Base-by-base conservation (phyloP, 345 rosid species). In the Acer saccharum region DNA sequence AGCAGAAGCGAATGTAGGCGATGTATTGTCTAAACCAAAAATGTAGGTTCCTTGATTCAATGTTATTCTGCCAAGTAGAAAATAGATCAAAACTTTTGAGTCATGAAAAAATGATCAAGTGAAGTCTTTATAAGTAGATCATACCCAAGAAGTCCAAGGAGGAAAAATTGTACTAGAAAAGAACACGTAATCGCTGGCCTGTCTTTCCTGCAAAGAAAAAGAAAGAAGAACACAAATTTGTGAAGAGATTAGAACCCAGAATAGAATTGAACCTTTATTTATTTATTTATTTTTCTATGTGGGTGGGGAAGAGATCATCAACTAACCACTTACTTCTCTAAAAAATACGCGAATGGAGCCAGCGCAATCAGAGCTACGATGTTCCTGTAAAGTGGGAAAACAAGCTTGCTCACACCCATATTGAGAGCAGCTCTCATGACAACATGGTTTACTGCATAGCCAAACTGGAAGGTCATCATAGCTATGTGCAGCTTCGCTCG, bases 371-470 rank as follows among this genome's bases (percentile, higher is more conserved):
- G 80, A 23, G 93, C 93, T 48, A 90, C 72, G 80, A 87, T 84
- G 85, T 83, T 91, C 83, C 96, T 89, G 68, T 91, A 91, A 75
- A 87, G 76, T 41, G 92, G 90, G 84, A 86, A 91, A 72, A 91
- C 89, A 39, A 91, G 89, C 81, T 90, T 91, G 92, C 93, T 90
- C 67, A 91, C 87, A 52, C 90, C 93, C 88, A 88, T 80, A 82
- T 91, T 86, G 41, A 90, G 90, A 39, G 96, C 93, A 64, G 79
- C 80, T 86, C 91, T 84, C 85, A 90, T 75, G 55, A 91, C 81
- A 29, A 90, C 91, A 75, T 87, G 92, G 76, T 88, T 88, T 21
- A 87, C 93, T 0, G 92, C 93, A 78, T 91, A 88, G 50, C 93
- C 92, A 52, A 89, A 77, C 82, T 88, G 91, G 50, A 90, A 90